Percentiles rank a stretch among this genome's conserved stretches.
phyloP scores from a whole-genome alignment of 2,329 filamentous ascomycete genomes.

The Apiospora hydei region DNA sequence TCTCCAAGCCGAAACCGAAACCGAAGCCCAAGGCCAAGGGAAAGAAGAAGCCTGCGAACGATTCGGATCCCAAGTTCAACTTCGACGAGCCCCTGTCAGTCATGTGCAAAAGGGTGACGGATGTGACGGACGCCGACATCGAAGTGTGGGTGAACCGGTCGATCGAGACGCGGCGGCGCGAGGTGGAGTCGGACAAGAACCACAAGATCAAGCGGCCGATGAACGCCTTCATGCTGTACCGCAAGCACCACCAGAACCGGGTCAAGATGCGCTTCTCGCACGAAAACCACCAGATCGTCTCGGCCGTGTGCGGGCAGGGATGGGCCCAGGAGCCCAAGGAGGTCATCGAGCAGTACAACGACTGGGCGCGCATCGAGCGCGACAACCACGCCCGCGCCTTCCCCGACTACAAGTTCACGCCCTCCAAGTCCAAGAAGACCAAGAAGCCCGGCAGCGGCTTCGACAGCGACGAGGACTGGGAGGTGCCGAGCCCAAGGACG shows the following conservation, averaged over 20 bases:
- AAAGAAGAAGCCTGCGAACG: slow-evolving; percentile 50
- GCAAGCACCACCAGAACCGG: slow-evolving; percentile 87
- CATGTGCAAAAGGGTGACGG: slow-evolving; percentile 67
- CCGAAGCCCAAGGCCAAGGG: slow-evolving; percentile 51
- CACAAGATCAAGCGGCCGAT: slow-evolving; percentile 88
- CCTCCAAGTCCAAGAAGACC: slow-evolving; percentile 69
- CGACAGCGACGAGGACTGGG: slow-evolving; percentile 40
- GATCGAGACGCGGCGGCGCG: slow-evolving; percentile 68
- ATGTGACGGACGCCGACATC: slow-evolving; percentile 78
- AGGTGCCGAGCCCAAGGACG: slow-evolving; percentile 36
- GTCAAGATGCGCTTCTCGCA: slow-evolving; percentile 82
- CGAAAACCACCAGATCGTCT: slow-evolving; percentile 94
- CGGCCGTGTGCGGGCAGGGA: slow-evolving; percentile 82
- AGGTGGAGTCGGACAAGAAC: slow-evolving; percentile 73
- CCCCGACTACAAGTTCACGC: slow-evolving; percentile 93
- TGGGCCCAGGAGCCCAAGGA: slow-evolving; percentile 83
- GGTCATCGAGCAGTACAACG: slow-evolving; percentile 77
- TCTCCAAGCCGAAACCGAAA: slow-evolving; percentile 45
- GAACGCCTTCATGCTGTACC: slow-evolving; percentile 98
- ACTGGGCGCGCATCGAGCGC: slow-evolving; percentile 80
- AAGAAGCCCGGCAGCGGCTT: slow-evolving; percentile 36
- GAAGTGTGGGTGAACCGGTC: slow-evolving; percentile 79
- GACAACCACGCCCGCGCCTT: slow-evolving; percentile 86
- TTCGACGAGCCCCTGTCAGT: slow-evolving; percentile 74
- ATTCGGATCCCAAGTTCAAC: slow-evolving; percentile 52